Evolutionary conservation across 2,329 filamentous ascomycete genomes (phyloP).

Genomic region (Pseudonectria buxi): DNA sequence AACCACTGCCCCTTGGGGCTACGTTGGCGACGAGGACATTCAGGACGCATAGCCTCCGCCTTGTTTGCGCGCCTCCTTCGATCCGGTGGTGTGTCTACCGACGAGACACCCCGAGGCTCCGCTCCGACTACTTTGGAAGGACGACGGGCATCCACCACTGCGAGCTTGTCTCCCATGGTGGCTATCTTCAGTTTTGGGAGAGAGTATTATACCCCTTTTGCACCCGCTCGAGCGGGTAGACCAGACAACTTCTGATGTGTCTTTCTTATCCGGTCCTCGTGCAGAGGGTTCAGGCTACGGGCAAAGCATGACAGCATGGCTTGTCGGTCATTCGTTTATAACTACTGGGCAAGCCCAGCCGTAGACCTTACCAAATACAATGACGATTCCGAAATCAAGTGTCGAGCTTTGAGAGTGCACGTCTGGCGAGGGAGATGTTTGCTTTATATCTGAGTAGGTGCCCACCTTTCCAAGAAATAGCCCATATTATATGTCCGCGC

Average conservation of each 20-base stretch:
- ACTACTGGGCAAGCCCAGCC: constrained; percentile 26
- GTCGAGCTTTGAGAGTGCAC: too few species aligned
- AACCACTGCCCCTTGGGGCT: constrained; percentile 23
- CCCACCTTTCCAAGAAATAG: too few species aligned
- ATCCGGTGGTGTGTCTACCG: constrained; percentile 20
- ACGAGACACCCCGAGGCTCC: constrained; percentile 25
- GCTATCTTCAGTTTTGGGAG: constrained; percentile 17
- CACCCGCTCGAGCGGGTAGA: constrained; percentile 11
- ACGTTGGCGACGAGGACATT: constrained; percentile 26
- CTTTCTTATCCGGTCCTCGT: constrained; percentile 13
- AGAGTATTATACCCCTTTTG: constrained; percentile 15
- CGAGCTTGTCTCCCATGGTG: constrained; percentile 16
- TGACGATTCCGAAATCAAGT: constrained; percentile 16
- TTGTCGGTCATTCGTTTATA: constrained; percentile 30
- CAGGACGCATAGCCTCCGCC: constrained; percentile 25
- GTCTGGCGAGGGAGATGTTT: too few species aligned
- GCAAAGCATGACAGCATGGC: constrained; percentile 23
- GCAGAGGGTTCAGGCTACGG: constrained; percentile 24
- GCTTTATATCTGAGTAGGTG: too few species aligned
- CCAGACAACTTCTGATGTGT: neutral
- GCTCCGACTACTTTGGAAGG: constrained; percentile 24
- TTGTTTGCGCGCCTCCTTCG: constrained; percentile 18
- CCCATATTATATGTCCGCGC: neutral
- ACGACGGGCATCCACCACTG: constrained; percentile 26
- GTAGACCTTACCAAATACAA: constrained; percentile 29